Evolutionary conservation across 2,329 filamentous ascomycete species (phyloP), one percentile per base, ranked within the genome.

Genomic region (Graphilbum ipis-grandicollis): DNA sequence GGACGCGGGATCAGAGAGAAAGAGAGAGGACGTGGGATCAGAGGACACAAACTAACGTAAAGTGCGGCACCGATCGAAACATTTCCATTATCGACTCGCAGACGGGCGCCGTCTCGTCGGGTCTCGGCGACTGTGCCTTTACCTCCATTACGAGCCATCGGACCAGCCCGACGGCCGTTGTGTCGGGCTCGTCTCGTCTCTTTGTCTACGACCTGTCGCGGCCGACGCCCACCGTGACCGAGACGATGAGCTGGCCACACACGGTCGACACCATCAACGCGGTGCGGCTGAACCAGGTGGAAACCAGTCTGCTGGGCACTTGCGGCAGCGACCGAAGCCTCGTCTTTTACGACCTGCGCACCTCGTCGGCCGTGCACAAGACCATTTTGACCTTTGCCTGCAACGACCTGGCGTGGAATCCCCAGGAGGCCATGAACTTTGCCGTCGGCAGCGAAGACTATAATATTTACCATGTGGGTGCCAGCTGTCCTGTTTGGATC

Each of bases 11-110:
- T n/a, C n/a, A n/a, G n/a, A n/a, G n/a, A n/a, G n/a, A n/a, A n/a
- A n/a, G n/a, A n/a, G n/a, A n/a, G n/a, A n/a, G n/a, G n/a, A n/a
- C n/a, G n/a, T n/a, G n/a, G n/a, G n/a, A n/a, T n/a, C n/a, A n/a
- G n/a, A n/a, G n/a, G n/a, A n/a, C n/a, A n/a, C n/a, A n/a, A n/a
- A n/a, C n/a, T n/a, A n/a, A n/a, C n/a, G n/a, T n/a, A n/a, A n/a
- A 43, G 35, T 94, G 86, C 52, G 85, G 81, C 6, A 77, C 75
- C 41, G 90, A 98, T 57, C 74, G 75, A 46, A 79, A 82, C 4
- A 71, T 96, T 50, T 93, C 96, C 56, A 63, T 98, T 23, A 94
- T 81, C 59, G 85, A 94, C 49, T 86, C 88, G 1, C 92, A 92
- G 55, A 75, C 77, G 13, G 65, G 75, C n/a, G 86, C 86, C 1